Base-by-base conservation (phyloP, 116 monocot species). In the Posidonia oceanica region DNA sequence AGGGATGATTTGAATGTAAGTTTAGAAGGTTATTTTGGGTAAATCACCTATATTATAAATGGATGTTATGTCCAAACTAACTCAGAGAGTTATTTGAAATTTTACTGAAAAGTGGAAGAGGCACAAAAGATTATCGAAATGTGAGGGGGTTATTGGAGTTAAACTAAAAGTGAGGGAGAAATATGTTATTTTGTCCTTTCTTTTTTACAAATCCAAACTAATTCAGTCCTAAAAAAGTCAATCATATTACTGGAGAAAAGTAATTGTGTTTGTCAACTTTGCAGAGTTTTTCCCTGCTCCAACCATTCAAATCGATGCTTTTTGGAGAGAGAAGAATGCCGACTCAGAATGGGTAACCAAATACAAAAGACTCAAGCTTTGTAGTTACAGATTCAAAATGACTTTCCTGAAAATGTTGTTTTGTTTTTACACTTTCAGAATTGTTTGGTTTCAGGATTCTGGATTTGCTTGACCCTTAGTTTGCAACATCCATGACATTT, bases 321-420 rank as follows among this genome's bases (percentile, higher is more conserved):
- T 81, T 52, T 91, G 91, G 91, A 95, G 79, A 85, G 95, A 95
- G 71, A 95, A 95, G 73, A 82, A 86, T 72, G 80, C 76, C 57
- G 88, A 95, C 72, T 86, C 88, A 48, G 95, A 95, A 81, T 95
- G 95, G 91, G 91, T 95, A 64, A 77, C 81, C 64, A 18, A 15
- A 51, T 83, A 20, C 39, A 53, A 4, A 62, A 73, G 16, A 64
- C 6, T 42, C 39, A 5, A 16, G 6, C 55, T 66, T 58, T 39
- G 42, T 42, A 52, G 68, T 56, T 52, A 38, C 20, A 44, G 12
- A 6, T 7, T 48, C 48, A 48, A 48, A 29, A 29, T 29, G 29
- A 29, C 29, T 29, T 29, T 29, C 48, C 48, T 48, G 48, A 7
- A 48, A 48, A 48, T 2, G 48, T 48, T 48, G 48, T 7, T 48